Base-by-base conservation (phyloP, 345 rosid genomes). In the Gossypium rotundifolium region DNA sequence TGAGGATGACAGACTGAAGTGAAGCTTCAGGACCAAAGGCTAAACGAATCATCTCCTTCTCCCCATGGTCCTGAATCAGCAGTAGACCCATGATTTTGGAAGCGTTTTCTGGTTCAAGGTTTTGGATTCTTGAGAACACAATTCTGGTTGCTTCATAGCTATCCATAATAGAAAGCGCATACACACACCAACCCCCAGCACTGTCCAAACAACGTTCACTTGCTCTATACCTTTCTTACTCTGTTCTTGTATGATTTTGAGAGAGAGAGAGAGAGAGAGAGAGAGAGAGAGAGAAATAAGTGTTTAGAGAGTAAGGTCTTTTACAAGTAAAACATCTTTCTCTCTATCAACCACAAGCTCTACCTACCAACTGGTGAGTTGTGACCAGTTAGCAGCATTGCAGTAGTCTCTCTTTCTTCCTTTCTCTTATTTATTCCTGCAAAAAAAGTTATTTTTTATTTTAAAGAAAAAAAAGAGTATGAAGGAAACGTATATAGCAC, bases 21-120 rank as follows among this genome's bases (percentile, higher is more conserved):
- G 89, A 85, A 68, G 93, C 75, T 79, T 91, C 96, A 0, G 98
- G 94, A 11, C 97, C 97, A 81, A 90, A 89, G 80, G 97, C 98
- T 52, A 93, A 83, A 71, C 98, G 83, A 77, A 93, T 91, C 97
- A 91, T 91, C 81, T 91, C 98, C 68, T 93, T 91, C 65, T 93
- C 98, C n/a, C 97, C 94, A 42, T 90, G 94, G 72, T 93, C 98
- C 80, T 93, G 95, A 70, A 91, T 87, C 58, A 93, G 89, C 76
- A 93, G 91, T 46, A 91, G 83, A 78, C 97, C 94, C 94, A 93
- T 91, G 89, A 91, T 93, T 84, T 87, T 93, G 42, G 98, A 91
- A 17, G 98, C 97, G 85, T 90, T 90, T 13, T 91, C 96, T 45
- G 96, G 92, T 83, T 93, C 98, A 51, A 87, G 38, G 74, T 61